These are phyloP conservation scores for Claviceps sp. DNA, from an alignment of 2,329 filamentous ascomycete genomes.

Conservation along the genomic window DNA sequence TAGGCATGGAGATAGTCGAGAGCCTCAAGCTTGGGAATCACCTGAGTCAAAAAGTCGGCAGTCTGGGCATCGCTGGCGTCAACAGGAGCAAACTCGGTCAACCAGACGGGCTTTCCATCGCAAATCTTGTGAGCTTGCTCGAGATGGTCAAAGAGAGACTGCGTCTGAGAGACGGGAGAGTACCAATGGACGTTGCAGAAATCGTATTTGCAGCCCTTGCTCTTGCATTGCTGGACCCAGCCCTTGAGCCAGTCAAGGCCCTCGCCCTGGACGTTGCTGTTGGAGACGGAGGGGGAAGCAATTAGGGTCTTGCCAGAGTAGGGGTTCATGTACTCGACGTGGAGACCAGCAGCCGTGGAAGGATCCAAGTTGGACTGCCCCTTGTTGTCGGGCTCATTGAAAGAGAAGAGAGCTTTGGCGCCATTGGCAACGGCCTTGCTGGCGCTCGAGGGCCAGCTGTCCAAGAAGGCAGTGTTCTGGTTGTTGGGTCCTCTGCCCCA, in stretches of 20 bases:
- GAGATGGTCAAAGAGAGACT: slow-evolving; percentile 47
- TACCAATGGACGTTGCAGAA: slow-evolving; percentile 56
- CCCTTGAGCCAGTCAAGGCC: slow-evolving; percentile 32
- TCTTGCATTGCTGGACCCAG: slow-evolving; percentile 1
- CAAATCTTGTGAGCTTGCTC: slow-evolving; percentile 31
- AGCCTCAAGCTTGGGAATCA: slow-evolving; percentile 34
- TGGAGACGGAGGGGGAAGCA: slow-evolving; percentile 47
- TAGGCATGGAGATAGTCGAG: slow-evolving; percentile 40
- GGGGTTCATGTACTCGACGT: slow-evolving; percentile 41
- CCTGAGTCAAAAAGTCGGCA: slow-evolving; percentile 33
- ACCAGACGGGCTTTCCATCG: slow-evolving; percentile 40
- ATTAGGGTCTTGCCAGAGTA: slow-evolving; percentile 40
- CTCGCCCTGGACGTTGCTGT: slow-evolving; percentile 34
- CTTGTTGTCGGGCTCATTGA: slow-evolving; percentile 57
- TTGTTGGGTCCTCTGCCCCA: slow-evolving; percentile 33
- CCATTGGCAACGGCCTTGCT: slow-evolving; percentile 38
- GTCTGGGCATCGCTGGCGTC: slow-evolving; percentile 27
- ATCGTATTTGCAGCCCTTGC: slow-evolving; percentile 35
- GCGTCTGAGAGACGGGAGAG: slow-evolving; percentile 30
- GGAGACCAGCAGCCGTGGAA: slow-evolving; percentile 35
- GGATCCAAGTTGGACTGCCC: slow-evolving; percentile 46
- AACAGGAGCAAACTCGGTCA: slow-evolving; percentile 50
- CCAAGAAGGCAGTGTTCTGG: slow-evolving; percentile 11
- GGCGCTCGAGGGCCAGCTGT: slow-evolving; percentile 41
- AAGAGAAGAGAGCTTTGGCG: slow-evolving; percentile 44